Evolutionary conservation across 2,329 filamentous ascomycete species (phyloP), one percentile per base, ranked within the genome.

Genomic region (Penicillium sp.): DNA sequence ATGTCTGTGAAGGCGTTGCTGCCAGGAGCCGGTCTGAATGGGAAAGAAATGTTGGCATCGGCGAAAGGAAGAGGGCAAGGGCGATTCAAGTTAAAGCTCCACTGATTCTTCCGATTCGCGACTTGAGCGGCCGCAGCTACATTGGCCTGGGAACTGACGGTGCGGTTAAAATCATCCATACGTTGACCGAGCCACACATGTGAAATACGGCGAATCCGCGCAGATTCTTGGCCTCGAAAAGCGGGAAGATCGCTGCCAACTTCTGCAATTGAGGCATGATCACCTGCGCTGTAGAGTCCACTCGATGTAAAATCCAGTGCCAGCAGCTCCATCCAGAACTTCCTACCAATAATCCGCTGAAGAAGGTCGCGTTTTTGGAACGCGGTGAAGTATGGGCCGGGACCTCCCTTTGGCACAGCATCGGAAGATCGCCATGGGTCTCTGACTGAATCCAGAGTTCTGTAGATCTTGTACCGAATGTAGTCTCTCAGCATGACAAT

Each of bases 401-500:
- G 11, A 24, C 14, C 22, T 30, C 9, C 22, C 1, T 10, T 27
- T 18, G 43, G 28, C 14, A 27, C 14, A 27, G 46, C 39, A 20
- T 51, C 31, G 30, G 46, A 31, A 11, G 38, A 49, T 20, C 53
- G 48, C 44, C 18, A 48, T 46, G 38, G 35, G 38, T 46, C 39
- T 28, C 22, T 42, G 8, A 20, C 5, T 18, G 41, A 14, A 24
- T 22, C 22, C 28, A 65, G 22, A 22, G 33, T 38, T n/a, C 18
- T 39, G 13, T 66, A 66, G 31, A 74, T 65, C 10, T 50, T 56
- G n/a, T 53, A 53, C 20, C 70, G 65, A 33, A 72, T 53, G 44
- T 59, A 73, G 11, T 63, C 56, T 51, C 70, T 72, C 36, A 74
- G 47, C 7, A 44, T 46, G 3, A 20, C 22, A 13, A 65, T 57